phyloP scores from a whole-genome alignment of 257 asterid genomes.

The Hygrophila difformis region DNA sequence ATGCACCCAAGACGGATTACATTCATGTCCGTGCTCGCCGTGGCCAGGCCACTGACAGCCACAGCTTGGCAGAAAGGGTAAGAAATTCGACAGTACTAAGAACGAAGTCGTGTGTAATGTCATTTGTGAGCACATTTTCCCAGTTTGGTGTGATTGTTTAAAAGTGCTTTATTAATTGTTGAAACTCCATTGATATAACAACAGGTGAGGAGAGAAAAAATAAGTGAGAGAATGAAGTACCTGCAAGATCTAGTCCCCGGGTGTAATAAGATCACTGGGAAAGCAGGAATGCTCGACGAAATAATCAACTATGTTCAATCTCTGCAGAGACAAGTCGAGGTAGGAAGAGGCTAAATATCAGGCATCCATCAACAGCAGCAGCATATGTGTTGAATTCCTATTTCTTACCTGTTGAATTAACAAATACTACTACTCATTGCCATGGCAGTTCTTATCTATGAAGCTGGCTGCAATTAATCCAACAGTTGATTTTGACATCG shows the following conservation, averaged over 20 bases:
- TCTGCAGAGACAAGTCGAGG: constrained; percentile 98
- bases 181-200: too few species aligned
- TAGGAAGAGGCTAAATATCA: constrained; percentile 3
- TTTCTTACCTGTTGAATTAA: too few species aligned
- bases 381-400: background rate
- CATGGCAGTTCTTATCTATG: constrained; percentile 47
- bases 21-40: constrained; percentile 97
- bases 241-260: constrained; percentile 93
- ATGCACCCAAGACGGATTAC: constrained; percentile 59
- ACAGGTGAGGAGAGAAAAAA: constrained; percentile 89
- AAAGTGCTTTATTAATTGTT: too few species aligned
- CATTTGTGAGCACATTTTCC: too few species aligned
- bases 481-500: constrained; percentile 47
- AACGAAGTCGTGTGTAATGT: too few species aligned
- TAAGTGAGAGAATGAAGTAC: constrained; percentile 89
- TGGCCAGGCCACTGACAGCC: constrained; percentile 98
- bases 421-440: background rate
- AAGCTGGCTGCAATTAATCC: constrained; percentile 75
- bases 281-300: constrained; percentile 94
- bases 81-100: too few species aligned
- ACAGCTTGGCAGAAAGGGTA: constrained; percentile 95
- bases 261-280: constrained; percentile 81
- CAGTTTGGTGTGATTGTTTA: too few species aligned
- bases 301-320: constrained; percentile 92
- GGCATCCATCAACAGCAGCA: background rate